A percentile compares a stretch with the other conserved stretches of the same genome.
Evolutionary conservation across 1,139 yeast genomes (phyloP).

Genomic region (Sugiyamaella neomexicana): DNA sequence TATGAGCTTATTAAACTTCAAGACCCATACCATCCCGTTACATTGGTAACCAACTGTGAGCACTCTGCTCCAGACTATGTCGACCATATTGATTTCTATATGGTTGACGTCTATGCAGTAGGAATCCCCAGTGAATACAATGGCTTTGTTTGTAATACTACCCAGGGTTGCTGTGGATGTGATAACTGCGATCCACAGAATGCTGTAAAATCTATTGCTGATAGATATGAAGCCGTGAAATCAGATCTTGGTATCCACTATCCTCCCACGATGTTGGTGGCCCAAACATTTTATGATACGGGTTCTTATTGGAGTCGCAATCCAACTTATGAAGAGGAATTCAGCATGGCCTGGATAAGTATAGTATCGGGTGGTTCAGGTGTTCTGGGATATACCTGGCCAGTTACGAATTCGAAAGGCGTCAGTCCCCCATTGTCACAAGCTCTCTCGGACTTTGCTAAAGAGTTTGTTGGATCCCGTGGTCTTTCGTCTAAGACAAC

Average conservation of each 20-base stretch:
- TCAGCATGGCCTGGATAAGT: slow-evolving; percentile 23
- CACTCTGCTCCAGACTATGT: slow-evolving; percentile 21
- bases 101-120: slow-evolving; percentile 24
- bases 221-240: slow-evolving; percentile 16
- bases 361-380: slow-evolving; percentile 23
- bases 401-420: slow-evolving; percentile 19
- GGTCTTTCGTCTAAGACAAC: slow-evolving; percentile 17
- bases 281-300: slow-evolving; percentile 22
- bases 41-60: slow-evolving; percentile 23
- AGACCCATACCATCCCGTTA: slow-evolving; percentile 25
- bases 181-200: slow-evolving; percentile 21
- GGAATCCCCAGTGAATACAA: slow-evolving; percentile 22
- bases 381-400: slow-evolving; percentile 23
- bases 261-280: slow-evolving; percentile 22
- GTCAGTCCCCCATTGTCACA: slow-evolving; percentile 18
- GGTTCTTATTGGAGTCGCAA: slow-evolving; percentile 23
- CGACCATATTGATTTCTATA: slow-evolving; percentile 21
- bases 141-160: slow-evolving; percentile 20
- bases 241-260: slow-evolving; percentile 20
- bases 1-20: slow-evolving; percentile 20
- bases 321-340: slow-evolving; percentile 23
- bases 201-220: slow-evolving; percentile 21
- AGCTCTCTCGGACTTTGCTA: slow-evolving; percentile 21
- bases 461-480: slow-evolving; percentile 5
- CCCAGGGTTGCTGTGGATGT: slow-evolving; percentile 23